phyloP scores from a whole-genome alignment of 2,329 filamentous ascomycete genomes.

The Stagonosporopsis vannaccii region DNA sequence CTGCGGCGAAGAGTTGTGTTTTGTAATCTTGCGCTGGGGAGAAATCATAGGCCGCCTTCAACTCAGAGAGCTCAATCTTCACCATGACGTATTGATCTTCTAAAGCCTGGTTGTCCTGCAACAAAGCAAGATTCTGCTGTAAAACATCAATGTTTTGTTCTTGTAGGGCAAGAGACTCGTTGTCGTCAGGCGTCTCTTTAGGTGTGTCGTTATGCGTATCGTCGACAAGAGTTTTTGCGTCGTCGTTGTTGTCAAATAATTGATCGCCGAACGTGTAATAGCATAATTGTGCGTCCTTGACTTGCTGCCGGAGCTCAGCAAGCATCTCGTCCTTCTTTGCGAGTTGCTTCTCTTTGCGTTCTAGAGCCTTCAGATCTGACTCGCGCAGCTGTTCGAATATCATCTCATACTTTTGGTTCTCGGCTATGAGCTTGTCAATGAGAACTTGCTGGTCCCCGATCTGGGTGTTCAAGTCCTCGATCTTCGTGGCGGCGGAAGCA shows the following conservation, averaged over 20 bases:
- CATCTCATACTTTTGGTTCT: slow-evolving; percentile 17
- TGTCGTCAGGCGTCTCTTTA: no score
- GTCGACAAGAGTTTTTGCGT: not conserved
- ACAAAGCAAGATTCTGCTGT: not conserved
- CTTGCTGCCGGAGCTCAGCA: not conserved
- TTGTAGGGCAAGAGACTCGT: not conserved
- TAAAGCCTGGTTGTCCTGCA: not conserved
- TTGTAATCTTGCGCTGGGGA: not conserved
- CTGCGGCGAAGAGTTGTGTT: not conserved
- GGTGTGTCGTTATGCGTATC: not conserved
- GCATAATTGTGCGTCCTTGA: not conserved
- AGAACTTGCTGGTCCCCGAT: slow-evolving; percentile 11
- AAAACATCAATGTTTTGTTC: not conserved
- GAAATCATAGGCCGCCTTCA: not conserved
- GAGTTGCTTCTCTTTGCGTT: slow-evolving; percentile 1
- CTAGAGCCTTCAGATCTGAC: not conserved
- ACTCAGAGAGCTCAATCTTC: not conserved
- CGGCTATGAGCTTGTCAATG: slow-evolving; percentile 19
- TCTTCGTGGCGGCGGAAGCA: slow-evolving; percentile 9
- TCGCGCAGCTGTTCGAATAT: slow-evolving; percentile 3
- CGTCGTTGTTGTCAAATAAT: not conserved
- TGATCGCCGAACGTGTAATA: not conserved
- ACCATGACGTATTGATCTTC: slow-evolving; percentile 1
- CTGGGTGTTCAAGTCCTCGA: slow-evolving; percentile 20
- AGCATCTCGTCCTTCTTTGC: slow-evolving; percentile 3